phyloP scores from a whole-genome alignment of 768 basidiomycete genomes.

The Lactarius trivialis region DNA sequence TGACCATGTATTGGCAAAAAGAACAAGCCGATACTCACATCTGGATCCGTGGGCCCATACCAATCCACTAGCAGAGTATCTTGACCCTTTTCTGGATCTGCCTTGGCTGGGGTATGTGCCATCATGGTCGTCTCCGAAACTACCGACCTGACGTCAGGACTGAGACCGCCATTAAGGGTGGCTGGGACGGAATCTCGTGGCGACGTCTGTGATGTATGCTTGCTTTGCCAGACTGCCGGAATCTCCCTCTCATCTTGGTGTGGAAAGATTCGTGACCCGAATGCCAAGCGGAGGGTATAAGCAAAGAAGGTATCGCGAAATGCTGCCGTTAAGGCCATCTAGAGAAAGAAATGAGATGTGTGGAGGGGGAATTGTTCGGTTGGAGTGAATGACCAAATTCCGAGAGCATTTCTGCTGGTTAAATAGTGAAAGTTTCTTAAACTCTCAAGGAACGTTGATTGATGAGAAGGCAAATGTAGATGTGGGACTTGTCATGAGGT shows the following conservation, averaged over 20 bases:
- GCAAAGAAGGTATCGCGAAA: constrained; percentile 30
- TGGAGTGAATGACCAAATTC: neutral
- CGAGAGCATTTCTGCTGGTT: neutral
- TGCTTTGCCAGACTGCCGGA: constrained; percentile 18
- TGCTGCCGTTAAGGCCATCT: constrained; percentile 13
- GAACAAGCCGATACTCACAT: constrained; percentile 5
- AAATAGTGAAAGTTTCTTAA: neutral
- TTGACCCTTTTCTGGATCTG: constrained; percentile 10
- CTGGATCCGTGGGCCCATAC: constrained; percentile 25
- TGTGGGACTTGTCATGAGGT: neutral
- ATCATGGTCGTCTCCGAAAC: neutral
- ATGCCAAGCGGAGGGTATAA: constrained; percentile 28
- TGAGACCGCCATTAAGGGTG: neutral
- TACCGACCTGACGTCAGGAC: neutral
- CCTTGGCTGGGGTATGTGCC: neutral
- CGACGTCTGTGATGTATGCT: constrained; percentile 5
- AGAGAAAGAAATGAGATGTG: neutral
- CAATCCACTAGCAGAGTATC: constrained; percentile 27
- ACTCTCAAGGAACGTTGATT: too few relatives aligned
- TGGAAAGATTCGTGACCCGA: constrained; percentile 24
- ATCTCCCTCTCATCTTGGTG: constrained; percentile 19
- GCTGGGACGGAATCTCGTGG: neutral
- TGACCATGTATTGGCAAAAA: neutral
- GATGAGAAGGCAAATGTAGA: neutral
- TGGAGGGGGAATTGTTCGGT: neutral